Conservation (phyloP, 1,284 basidiomycete species). For the Schizophyllum commune region DNA sequence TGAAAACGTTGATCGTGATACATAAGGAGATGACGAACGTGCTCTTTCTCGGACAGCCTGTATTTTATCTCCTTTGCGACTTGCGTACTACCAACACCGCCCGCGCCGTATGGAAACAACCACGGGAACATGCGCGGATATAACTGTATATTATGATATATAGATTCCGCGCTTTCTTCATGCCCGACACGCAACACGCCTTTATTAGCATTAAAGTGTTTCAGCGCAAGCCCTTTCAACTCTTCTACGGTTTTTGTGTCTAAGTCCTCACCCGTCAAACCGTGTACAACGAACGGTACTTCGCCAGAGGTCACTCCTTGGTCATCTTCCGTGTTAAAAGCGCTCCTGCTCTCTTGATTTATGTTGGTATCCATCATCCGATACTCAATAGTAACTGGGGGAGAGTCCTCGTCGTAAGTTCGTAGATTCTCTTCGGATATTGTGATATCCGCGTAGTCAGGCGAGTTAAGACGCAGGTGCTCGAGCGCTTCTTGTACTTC, state of each 20-base stretch:
- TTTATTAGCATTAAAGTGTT: conserved; percentile 13
- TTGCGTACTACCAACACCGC: conserved; percentile 6
- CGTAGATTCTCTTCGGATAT: conserved; percentile 26
- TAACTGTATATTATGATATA: conserved; percentile 19
- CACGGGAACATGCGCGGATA: conserved; percentile 23
- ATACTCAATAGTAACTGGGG: conserved; percentile 24
- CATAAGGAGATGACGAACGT: conserved; percentile 18
- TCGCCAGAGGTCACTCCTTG: conserved; percentile 21
- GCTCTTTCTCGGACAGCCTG: conserved; percentile 6
- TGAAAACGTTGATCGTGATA: conserved; percentile 34
- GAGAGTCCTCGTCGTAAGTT: conserved; percentile 20
- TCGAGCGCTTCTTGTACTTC: conserved; percentile 23
- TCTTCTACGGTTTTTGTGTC: conserved; percentile 9
- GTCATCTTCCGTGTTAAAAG: conserved; percentile 22
- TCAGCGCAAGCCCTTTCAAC: conserved; percentile 14
- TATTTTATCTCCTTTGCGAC: conserved; percentile 11
- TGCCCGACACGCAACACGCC: conserved; percentile 15
- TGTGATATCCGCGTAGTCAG: conserved; percentile 26
- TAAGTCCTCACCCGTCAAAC: conserved; percentile 22
- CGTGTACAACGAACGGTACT: conserved; percentile 30
- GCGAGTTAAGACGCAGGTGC: conserved; percentile 31
- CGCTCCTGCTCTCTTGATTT: conserved; percentile 15
- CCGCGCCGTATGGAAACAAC: conserved; percentile 17
- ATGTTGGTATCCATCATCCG: conserved; percentile 11
- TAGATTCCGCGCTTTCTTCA: conserved; percentile 8